A percentile compares a stretch with the other conserved stretches of the same genome.
Evolutionary conservation across 2,329 filamentous ascomycete genomes (phyloP).

Genomic region (Calonectria montana): DNA sequence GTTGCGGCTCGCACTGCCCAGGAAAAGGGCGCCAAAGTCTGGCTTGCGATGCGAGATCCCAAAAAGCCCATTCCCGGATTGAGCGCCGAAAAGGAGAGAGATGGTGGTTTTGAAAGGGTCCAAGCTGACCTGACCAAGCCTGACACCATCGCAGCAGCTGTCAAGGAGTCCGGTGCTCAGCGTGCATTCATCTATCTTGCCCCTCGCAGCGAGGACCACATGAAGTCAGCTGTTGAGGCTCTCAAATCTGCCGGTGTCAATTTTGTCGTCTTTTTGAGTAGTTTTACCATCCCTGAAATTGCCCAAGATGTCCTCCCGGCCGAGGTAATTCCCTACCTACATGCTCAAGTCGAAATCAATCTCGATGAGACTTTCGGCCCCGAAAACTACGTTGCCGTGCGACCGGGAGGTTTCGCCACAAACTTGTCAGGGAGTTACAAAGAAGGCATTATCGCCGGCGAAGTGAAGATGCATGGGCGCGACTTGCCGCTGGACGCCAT

Average conservation of each 20-base stretch:
- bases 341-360: background rate
- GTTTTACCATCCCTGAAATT: background rate
- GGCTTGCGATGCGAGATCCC: background rate
- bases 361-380: background rate
- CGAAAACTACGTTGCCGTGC: background rate
- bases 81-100: background rate
- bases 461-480: background rate
- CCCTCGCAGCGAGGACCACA: background rate
- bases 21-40: background rate
- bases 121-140: background rate
- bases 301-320: background rate
- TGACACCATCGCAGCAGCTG: background rate
- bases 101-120: background rate
- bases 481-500: background rate
- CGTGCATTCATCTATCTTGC: background rate
- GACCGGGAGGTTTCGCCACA: background rate
- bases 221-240: background rate
- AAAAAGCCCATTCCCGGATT: background rate
- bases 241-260: background rate
- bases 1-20: background rate
- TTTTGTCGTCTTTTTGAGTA: background rate
- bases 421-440: background rate
- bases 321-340: background rate
- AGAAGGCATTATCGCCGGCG: background rate
- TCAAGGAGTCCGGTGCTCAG: background rate